Percentiles rank a stretch among this genome's conserved stretches.
These are phyloP conservation scores for Fusarium euwallaceae DNA, from an alignment of 2,329 filamentous ascomycete genomes.

Conservation along the genomic window DNA sequence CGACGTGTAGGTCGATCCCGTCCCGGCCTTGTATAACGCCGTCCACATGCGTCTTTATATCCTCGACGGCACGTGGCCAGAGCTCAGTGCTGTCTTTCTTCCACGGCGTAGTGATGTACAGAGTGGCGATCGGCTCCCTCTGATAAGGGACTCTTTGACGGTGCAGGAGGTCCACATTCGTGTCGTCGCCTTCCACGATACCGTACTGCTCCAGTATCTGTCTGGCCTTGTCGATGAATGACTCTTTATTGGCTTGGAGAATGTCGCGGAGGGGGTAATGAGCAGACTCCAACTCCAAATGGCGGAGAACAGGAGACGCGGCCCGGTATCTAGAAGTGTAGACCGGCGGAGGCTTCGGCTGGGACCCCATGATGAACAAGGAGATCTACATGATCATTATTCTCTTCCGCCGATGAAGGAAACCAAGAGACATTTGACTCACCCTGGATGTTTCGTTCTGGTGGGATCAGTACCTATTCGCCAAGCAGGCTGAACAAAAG, in stretches of 20 bases:
- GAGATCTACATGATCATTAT: neutral
- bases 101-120: conserved; percentile 3
- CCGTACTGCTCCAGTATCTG: neutral
- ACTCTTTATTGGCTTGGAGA: neutral
- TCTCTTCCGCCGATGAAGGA: neutral
- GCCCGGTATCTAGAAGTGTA: neutral
- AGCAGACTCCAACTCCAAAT: neutral
- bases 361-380: neutral
- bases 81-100: neutral
- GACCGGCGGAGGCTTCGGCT: neutral
- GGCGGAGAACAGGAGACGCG: neutral
- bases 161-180: neutral
- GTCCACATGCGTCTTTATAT: neutral
- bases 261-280: neutral
- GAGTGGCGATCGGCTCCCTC: neutral
- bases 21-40: neutral
- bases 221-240: neutral
- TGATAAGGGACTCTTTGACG: neutral
- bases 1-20: neutral
- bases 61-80: neutral
- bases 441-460: neutral
- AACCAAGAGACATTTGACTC: neutral
- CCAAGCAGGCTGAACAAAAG: neutral
- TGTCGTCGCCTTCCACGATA: neutral
- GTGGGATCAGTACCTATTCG: neutral